Conservation (phyloP, 139 green algal genomes). For the Diplosphaera chodatii region DNA sequence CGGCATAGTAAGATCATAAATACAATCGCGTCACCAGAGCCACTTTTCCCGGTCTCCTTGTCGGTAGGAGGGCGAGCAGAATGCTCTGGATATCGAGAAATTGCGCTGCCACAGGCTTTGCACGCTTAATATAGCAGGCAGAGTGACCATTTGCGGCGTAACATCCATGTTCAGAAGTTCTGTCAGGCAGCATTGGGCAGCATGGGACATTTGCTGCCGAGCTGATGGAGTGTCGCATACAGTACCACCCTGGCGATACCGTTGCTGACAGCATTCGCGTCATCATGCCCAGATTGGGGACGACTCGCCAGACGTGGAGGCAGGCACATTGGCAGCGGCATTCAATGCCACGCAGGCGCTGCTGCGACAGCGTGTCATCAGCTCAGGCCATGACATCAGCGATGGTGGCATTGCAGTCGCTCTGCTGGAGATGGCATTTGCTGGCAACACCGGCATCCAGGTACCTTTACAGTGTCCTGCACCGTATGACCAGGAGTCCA, state of each 20-base stretch:
- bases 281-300: slow-evolving; percentile 61
- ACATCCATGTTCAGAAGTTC: no score
- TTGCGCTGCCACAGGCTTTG: slow-evolving; percentile 3
- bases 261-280: no score
- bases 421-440: slow-evolving; percentile 95
- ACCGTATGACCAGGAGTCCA: no score
- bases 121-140: background rate
- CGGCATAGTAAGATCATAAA: no score
- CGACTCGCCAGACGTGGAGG: slow-evolving; percentile 74
- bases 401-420: slow-evolving; percentile 84
- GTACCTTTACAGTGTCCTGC: no score
- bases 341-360: slow-evolving; percentile 82
- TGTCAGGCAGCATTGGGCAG: no score
- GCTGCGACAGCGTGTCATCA: slow-evolving; percentile 57
- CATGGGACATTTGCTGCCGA: no score
- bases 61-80: background rate
- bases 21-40: background rate
- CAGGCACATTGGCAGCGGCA: slow-evolving; percentile 53
- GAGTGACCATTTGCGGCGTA: background rate
- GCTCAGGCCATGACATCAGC: slow-evolving; percentile 89
- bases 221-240: no score
- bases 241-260: no score
- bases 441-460: slow-evolving; percentile 63
- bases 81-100: background rate
- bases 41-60: slow-evolving; percentile 1